Conservation (phyloP, 2,329 filamentous ascomycete species). For the Epichloe sylvatica region DNA sequence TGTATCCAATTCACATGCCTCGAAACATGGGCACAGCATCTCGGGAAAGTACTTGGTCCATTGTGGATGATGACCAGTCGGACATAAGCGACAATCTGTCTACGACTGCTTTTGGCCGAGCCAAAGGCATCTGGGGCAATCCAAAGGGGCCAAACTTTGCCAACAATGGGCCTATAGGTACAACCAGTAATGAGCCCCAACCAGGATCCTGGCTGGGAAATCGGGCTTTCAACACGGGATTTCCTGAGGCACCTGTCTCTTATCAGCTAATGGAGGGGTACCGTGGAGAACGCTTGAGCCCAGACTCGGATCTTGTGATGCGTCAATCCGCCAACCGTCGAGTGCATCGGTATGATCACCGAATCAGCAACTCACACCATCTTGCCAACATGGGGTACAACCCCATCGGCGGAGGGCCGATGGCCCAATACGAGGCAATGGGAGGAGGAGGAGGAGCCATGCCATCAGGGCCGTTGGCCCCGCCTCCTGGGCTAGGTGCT, state of each 20-base stretch:
- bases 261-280: constrained; percentile 26
- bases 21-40: constrained; percentile 11
- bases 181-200: constrained; percentile 22
- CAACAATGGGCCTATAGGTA: constrained; percentile 20
- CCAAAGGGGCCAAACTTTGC: constrained; percentile 27
- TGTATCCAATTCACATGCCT: constrained; percentile 9
- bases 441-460: constrained; percentile 19
- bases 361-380: constrained; percentile 24
- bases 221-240: constrained; percentile 24
- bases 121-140: constrained; percentile 42
- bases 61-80: constrained; percentile 40
- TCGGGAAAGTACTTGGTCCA: constrained; percentile 37
- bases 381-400: constrained; percentile 22
- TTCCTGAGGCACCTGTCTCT: constrained; percentile 25
- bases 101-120: constrained; percentile 35
- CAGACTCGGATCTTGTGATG: constrained; percentile 34
- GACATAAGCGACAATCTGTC: constrained; percentile 43
- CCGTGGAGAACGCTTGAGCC: constrained; percentile 31
- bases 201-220: constrained; percentile 31
- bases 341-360: constrained; percentile 32
- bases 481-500: constrained; percentile 21
- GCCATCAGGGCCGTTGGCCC: constrained; percentile 18
- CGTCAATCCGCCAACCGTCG: constrained; percentile 31
- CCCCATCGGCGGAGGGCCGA: constrained; percentile 13
- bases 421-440: constrained; percentile 23